Percentiles rank a stretch among this genome's conserved stretches.
Conservation (phyloP, 2,329 filamentous ascomycete species). For the Verticillium zaregamsianum region DNA sequence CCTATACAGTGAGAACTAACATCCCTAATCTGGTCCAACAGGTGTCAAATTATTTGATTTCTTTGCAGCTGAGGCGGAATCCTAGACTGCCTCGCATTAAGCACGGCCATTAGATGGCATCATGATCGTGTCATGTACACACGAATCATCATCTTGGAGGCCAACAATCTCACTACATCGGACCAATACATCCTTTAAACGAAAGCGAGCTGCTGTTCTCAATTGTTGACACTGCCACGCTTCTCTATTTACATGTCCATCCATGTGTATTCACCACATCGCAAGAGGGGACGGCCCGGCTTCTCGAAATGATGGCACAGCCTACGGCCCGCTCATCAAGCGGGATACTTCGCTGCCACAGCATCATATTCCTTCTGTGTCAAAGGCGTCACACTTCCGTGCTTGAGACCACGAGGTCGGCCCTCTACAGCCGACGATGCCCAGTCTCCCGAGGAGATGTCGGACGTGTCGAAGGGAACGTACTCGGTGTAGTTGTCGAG, state of each 20-base stretch:
- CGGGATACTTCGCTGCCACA: neutral
- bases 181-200: neutral
- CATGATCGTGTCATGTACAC: neutral
- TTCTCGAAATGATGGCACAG: neutral
- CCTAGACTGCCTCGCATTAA: no score
- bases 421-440: constrained; percentile 26
- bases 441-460: constrained; percentile 34
- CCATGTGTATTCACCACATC: neutral
- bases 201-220: neutral
- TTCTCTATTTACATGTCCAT: neutral
- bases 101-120: neutral
- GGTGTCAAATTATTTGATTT: neutral
- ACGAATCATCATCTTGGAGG: neutral
- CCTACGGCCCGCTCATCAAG: neutral
- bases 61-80: neutral
- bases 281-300: neutral
- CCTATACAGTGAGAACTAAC: no score
- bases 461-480: constrained; percentile 35
- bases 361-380: constrained; percentile 36
- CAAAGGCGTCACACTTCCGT: constrained; percentile 41
- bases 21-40: no score
- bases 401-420: constrained; percentile 41
- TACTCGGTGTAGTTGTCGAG: constrained; percentile 42
- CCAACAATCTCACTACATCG: neutral
- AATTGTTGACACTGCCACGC: neutral